These are phyloP conservation scores for Podila verticillata DNA, from an alignment of 192 early-diverging fungal genomes.

Conservation along the genomic window DNA sequence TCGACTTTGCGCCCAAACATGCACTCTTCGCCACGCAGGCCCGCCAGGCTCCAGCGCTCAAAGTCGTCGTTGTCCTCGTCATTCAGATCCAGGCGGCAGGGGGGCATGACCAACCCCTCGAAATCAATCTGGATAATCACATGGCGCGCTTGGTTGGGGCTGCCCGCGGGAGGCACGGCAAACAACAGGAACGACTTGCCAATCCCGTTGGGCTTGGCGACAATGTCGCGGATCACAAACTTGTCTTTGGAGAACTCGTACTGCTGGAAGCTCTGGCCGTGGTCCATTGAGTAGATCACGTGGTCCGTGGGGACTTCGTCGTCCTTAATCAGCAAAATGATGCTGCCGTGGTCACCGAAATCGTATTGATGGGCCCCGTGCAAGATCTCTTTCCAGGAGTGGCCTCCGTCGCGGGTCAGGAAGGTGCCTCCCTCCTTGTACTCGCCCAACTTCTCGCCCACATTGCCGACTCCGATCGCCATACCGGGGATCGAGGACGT, in stretches of 20 bases:
- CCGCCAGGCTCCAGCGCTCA: slow-evolving; percentile 72
- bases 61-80: slow-evolving; percentile 68
- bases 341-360: slow-evolving; percentile 92
- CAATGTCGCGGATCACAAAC: slow-evolving; percentile 71
- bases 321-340: slow-evolving; percentile 89
- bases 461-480: slow-evolving; percentile 93
- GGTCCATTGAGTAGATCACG: slow-evolving; percentile 69
- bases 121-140: slow-evolving; percentile 64
- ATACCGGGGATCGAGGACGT: slow-evolving; percentile 83
- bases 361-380: slow-evolving; percentile 92
- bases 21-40: slow-evolving; percentile 64
- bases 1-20: slow-evolving; percentile 72
- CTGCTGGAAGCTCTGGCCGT: slow-evolving; percentile 74
- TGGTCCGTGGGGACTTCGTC: slow-evolving; percentile 70
- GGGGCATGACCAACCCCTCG: slow-evolving; percentile 46
- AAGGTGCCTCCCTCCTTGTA: slow-evolving; percentile 85
- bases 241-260: slow-evolving; percentile 58
- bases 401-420: slow-evolving; percentile 89
- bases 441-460: slow-evolving; percentile 71
- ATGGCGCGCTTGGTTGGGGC: slow-evolving; percentile 29
- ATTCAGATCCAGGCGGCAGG: slow-evolving; percentile 52
- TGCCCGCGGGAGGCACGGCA: slow-evolving; percentile 61
- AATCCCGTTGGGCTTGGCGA: slow-evolving; percentile 76
- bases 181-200: slow-evolving; percentile 84
- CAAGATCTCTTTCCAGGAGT: slow-evolving; percentile 81